Base-by-base conservation (phyloP, 2,329 filamentous ascomycete species). In the Proliferodiscus dingleyae region DNA sequence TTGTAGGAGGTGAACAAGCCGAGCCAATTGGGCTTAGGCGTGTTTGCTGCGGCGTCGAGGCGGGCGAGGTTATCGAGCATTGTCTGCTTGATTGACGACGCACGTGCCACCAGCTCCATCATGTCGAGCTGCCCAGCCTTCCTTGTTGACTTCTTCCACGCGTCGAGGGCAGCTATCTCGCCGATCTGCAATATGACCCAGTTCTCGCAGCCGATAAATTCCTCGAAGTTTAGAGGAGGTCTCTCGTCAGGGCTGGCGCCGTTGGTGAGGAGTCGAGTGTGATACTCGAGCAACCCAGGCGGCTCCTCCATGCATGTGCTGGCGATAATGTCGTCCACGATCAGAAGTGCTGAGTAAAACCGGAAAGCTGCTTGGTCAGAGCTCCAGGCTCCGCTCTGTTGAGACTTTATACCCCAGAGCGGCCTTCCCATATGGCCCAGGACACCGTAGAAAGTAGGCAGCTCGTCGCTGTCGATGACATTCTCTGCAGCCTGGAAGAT, bases 71-170 rank as follows among this genome's bases (percentile, higher is more conserved):
- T 48, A 52, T 45, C 26, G 15, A 33, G 11, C n/a, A 67, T 53
- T 4, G 50, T 50, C 13, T 55, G 46, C 40, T 61, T 60, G 32
- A 77, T 69, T 3, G 62, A 49, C 7, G 64, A 61, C 2, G 70
- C 73, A 13, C 73, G 71, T 3, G 61, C 57, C 8, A 75, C 63
- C 4, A 80, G 65, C 45, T 76, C 68, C 3, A 64, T 57, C 3
- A 63, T 41, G 9, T 72, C 72, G 1, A 80, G 63, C 0, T 66
- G 67, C 4, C 72, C 71, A 4, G 59, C 53, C 37, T 60, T 59
- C 39, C 64, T 71, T 53, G 69, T 69, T 29, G 69, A 63, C 57
- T 74, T 71, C 63, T 81, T 83, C 78, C 78, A 81, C 1, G 71
- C 67, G 41, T 75, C 71, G 5, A 83, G 68, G 2, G 68, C 60